Conservation (phyloP, 306 rosid species). For the Cucumis cinereus region DNA sequence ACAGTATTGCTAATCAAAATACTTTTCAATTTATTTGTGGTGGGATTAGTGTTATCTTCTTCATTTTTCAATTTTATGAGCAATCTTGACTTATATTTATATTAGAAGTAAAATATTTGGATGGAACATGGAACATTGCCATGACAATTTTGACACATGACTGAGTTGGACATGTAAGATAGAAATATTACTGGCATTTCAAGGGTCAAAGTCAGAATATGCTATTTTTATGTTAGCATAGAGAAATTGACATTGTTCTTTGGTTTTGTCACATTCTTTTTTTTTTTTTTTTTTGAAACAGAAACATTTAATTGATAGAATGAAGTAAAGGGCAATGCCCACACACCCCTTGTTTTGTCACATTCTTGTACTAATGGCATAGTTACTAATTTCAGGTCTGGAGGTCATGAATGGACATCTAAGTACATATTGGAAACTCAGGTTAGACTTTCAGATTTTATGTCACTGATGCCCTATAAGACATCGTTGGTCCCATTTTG, state of each 20-base stretch:
- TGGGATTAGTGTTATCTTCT: not conserved
- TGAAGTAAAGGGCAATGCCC: too few relatives aligned
- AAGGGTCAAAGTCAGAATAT: not conserved
- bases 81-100: not conserved
- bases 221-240: not conserved
- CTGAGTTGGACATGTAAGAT: not conserved
- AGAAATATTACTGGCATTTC: not conserved
- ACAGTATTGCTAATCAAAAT: not conserved
- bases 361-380: slow-evolving; percentile 4
- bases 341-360: not conserved
- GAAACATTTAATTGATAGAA: too few relatives aligned
- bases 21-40: not conserved
- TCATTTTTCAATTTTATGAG: not conserved
- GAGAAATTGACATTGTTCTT: not conserved
- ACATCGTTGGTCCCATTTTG: slow-evolving; percentile 75
- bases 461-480: slow-evolving; percentile 50
- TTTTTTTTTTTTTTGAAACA: too few relatives aligned
- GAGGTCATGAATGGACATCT: slow-evolving; percentile 27
- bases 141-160: too few relatives aligned
- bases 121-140: not conserved
- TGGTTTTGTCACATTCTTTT: not conserved
- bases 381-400: slow-evolving; percentile 38
- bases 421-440: slow-evolving; percentile 61
- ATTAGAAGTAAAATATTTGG: not conserved
- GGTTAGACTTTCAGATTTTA: slow-evolving; percentile 69